Percentiles rank a stretch among this genome's conserved stretches.
These are phyloP conservation scores for Phytopythium kandeliae DNA, from an alignment of 352 stramenopile genomes.

Conservation along the genomic window DNA sequence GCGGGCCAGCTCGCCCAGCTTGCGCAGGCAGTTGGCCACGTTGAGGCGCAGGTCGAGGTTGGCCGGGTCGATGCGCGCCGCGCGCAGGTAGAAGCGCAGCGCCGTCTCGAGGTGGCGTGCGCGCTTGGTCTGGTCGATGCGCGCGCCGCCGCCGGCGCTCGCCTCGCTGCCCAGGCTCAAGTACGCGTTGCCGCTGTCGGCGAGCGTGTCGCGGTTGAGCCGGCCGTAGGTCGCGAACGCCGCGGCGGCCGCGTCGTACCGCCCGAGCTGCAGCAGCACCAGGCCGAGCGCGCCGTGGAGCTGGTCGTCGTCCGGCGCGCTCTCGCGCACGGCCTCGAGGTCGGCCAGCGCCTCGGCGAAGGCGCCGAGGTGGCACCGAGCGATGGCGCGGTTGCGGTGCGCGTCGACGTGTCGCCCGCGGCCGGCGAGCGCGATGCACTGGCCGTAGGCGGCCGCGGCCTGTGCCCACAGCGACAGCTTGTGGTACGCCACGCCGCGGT, in stretches of 20 bases:
- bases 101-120: conserved; percentile 37
- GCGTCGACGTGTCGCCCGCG: conserved; percentile 38
- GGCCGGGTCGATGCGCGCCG: conserved; percentile 49
- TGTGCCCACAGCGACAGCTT: conserved; percentile 60
- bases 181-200: conserved; percentile 71
- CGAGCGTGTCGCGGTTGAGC: conserved; percentile 54
- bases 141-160: conserved; percentile 14
- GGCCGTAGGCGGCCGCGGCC: conserved; percentile 54
- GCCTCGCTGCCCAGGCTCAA: conserved; percentile 63
- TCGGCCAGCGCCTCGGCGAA: conserved; percentile 59
- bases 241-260: conserved; percentile 55
- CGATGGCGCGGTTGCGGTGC: conserved; percentile 62
- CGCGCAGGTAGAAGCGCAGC: conserved; percentile 64
- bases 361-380: conserved; percentile 41
- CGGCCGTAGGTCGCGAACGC: conserved; percentile 61
- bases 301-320: conserved; percentile 63
- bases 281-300: conserved; percentile 60
- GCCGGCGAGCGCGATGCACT: conserved; percentile 36
- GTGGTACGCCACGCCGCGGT: conserved; percentile 68
- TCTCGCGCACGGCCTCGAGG: conserved; percentile 61
- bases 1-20: conserved; percentile 26
- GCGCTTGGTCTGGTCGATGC: conserved; percentile 35
- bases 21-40: conserved; percentile 58
- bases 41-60: conserved; percentile 62
- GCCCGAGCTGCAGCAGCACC: conserved; percentile 60